These are phyloP conservation scores for Pythium periplocum DNA, from an alignment of 352 stramenopile species.

Conservation along the genomic window DNA sequence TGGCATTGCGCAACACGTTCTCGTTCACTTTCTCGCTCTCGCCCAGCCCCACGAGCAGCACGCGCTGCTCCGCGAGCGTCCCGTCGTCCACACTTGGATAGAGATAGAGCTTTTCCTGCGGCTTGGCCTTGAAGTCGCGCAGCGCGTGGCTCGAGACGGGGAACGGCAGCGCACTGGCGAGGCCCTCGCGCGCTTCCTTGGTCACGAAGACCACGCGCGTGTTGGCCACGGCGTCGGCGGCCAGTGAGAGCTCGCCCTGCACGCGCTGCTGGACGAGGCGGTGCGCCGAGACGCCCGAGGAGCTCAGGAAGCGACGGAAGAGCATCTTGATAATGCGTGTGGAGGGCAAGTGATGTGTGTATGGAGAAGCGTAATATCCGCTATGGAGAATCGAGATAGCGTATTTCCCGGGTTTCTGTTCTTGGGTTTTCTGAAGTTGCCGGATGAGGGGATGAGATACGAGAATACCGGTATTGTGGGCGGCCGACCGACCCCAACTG, in stretches of 20 bases:
- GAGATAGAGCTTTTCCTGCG: conserved; percentile 64
- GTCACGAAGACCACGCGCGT: conserved; percentile 63
- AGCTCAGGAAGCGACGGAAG: conserved; percentile 44
- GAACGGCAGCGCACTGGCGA: conserved; percentile 54
- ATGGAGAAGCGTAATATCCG: no score
- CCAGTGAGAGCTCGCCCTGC: conserved; percentile 38
- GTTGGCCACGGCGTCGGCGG: conserved; percentile 10
- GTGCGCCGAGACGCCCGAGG: conserved; percentile 25
- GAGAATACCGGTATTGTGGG: no score
- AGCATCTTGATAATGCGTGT: conserved; percentile 7
- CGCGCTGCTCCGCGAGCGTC: conserved; percentile 33
- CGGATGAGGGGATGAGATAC: no score
- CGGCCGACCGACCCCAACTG: no score
- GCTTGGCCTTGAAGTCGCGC: conserved; percentile 57
- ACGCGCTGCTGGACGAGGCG: conserved; percentile 65
- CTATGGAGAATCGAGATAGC: no score
- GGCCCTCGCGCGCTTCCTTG: conserved; percentile 18
- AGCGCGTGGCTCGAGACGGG: conserved; percentile 55
- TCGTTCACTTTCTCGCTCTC: conserved; percentile 59
- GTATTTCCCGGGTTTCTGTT: no score
- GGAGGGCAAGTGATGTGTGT: no score
- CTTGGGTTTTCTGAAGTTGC: no score
- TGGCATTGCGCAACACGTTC: conserved; percentile 56
- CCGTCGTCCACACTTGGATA: conserved; percentile 49
- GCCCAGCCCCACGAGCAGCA: conserved; percentile 74